Percentiles rank a stretch among this genome's conserved stretches.
These are phyloP conservation scores for Rubia peregrina DNA, from an alignment of 305 asterid species.

Conservation along the genomic window DNA sequence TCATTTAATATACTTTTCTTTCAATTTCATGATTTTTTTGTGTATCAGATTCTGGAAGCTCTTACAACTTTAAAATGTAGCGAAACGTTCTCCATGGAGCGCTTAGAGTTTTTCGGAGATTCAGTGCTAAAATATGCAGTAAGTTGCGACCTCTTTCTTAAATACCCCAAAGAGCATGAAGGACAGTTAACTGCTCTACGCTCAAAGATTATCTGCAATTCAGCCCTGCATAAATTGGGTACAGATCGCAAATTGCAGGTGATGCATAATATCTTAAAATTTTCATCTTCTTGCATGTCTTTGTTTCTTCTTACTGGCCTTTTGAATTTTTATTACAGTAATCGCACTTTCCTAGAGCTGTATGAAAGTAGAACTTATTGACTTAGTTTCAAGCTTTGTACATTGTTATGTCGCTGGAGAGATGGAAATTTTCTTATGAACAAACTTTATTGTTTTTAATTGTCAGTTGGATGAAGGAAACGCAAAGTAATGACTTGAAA, in stretches of 20 bases:
- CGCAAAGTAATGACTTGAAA: not conserved
- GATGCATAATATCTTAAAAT: slow-evolving; percentile 4
- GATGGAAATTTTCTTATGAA: not conserved
- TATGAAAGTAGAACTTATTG: not conserved
- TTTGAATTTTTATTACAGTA: not conserved
- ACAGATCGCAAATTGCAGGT: slow-evolving; percentile 70
- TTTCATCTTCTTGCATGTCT: not conserved
- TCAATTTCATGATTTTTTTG: slow-evolving; percentile 15
- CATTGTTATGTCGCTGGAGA: not conserved
- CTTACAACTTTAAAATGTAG: slow-evolving; percentile 72
- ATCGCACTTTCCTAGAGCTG: not conserved
- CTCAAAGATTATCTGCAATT: slow-evolving; percentile 45
- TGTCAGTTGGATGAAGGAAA: not conserved
- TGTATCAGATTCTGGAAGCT: slow-evolving; percentile 80
- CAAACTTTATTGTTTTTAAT: not conserved
- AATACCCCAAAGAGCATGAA: slow-evolving; percentile 66
- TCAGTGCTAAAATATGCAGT: slow-evolving; percentile 72
- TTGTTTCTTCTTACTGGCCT: not conserved
- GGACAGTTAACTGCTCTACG: slow-evolving; percentile 59
- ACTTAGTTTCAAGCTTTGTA: not conserved
- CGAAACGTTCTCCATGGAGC: slow-evolving; percentile 93
- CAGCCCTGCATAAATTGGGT: slow-evolving; percentile 69
- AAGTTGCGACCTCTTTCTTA: slow-evolving; percentile 73
- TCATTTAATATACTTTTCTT: slow-evolving; percentile 6
- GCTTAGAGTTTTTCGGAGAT: slow-evolving; percentile 95